Percentiles rank a stretch among this genome's conserved stretches.
Evolutionary conservation across 2,329 filamentous ascomycete species (phyloP).

Genomic region (Didymella arachidicola): DNA sequence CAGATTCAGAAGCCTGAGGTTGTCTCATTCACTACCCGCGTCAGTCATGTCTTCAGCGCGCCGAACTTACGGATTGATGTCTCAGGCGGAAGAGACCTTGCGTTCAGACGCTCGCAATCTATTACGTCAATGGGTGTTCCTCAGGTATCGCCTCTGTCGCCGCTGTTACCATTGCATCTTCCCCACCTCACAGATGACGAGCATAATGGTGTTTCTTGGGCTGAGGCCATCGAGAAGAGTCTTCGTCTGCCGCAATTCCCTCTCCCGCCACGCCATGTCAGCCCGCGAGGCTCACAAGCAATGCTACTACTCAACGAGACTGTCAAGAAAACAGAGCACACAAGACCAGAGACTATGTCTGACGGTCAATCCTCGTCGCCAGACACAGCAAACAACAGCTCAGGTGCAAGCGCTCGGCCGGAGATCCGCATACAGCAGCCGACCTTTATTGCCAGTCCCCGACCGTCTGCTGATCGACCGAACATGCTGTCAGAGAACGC

Average conservation of each 20-base stretch:
- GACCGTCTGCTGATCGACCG: slow-evolving; percentile 27
- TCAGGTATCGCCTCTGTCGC: slow-evolving; percentile 25
- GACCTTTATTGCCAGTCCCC: slow-evolving; percentile 24
- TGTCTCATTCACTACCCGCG: slow-evolving; percentile 27
- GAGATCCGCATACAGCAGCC: slow-evolving; percentile 35
- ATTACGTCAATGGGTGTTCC: slow-evolving; percentile 38
- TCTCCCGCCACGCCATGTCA: slow-evolving; percentile 25
- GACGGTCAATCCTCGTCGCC: not conserved
- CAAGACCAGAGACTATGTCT: not conserved
- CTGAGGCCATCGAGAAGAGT: slow-evolving; percentile 38
- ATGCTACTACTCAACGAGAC: not conserved
- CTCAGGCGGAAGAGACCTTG: slow-evolving; percentile 27
- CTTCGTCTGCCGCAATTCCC: slow-evolving; percentile 43
- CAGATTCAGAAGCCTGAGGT: slow-evolving; percentile 28
- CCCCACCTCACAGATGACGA: slow-evolving; percentile 40
- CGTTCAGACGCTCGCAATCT: slow-evolving; percentile 43
- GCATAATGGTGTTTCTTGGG: slow-evolving; percentile 37
- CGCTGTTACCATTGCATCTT: slow-evolving; percentile 36
- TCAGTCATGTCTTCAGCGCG: slow-evolving; percentile 41
- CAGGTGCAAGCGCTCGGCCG: not conserved
- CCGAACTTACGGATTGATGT: slow-evolving; percentile 38
- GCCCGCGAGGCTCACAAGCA: slow-evolving; percentile 24
- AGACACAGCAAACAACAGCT: not conserved
- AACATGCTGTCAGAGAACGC: slow-evolving; percentile 20
- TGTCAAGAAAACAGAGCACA: not conserved